phyloP scores from a whole-genome alignment of 2,329 filamentous ascomycete genomes.

The Colletotrichum eleusines region DNA sequence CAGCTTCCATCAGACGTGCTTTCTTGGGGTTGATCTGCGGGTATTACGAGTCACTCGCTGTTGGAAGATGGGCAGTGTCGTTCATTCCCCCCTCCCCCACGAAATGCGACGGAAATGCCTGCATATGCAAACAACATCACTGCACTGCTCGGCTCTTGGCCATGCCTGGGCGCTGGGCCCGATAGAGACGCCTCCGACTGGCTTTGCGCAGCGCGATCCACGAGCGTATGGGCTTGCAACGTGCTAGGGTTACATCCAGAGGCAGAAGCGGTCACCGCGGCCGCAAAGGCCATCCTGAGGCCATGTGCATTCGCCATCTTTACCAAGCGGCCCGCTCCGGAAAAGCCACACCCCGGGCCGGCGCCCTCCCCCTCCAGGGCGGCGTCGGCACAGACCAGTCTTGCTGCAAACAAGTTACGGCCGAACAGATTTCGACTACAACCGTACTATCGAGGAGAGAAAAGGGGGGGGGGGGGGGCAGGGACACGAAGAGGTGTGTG shows the following conservation, averaged over 20 bases:
- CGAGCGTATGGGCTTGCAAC: slow-evolving; percentile 5
- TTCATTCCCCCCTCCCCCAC: background rate
- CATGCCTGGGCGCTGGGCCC: background rate
- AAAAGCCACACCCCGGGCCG: slow-evolving; percentile 29
- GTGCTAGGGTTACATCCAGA: slow-evolving; percentile 32
- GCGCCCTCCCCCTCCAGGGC: slow-evolving; percentile 2
- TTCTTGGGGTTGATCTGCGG: slow-evolving; percentile 5
- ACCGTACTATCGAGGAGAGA: background rate
- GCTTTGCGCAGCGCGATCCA: background rate
- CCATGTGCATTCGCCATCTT: slow-evolving; percentile 20
- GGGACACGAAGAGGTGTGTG: background rate
- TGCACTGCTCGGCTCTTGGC: slow-evolving; percentile 4
- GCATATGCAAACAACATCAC: background rate
- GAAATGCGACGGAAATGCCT: background rate
- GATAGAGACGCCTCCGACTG: slow-evolving; percentile 1
- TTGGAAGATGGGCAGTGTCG: background rate
- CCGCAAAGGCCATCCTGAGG: slow-evolving; percentile 38
- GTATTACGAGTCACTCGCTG: slow-evolving; percentile 18
- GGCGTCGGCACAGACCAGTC: slow-evolving; percentile 33
- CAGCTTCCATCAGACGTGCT: background rate
- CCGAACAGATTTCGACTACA: slow-evolving; percentile 16
- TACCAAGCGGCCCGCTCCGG: slow-evolving; percentile 34
- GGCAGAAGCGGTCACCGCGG: slow-evolving; percentile 24
- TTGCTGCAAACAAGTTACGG: slow-evolving; percentile 6
- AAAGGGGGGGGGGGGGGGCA: background rate